Percentiles rank a stretch among this genome's conserved stretches.
These are phyloP conservation scores for Pichia thaimueangensis DNA, from an alignment of 805 yeast species.

Conservation along the genomic window DNA sequence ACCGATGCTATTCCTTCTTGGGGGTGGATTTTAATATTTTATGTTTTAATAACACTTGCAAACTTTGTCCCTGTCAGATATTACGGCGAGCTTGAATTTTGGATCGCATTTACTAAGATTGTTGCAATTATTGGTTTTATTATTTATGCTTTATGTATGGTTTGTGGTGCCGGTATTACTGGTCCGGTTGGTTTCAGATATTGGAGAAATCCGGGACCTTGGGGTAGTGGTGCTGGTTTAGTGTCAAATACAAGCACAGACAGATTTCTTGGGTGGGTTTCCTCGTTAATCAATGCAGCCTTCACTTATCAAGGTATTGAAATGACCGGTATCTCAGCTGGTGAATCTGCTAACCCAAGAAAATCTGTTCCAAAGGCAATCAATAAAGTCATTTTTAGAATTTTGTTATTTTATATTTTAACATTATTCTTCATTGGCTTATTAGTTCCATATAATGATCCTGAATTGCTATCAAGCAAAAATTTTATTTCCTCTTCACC, in stretches of 20 bases:
- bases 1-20: conserved; percentile 61
- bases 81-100: conserved; percentile 73
- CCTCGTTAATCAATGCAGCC: conserved; percentile 66
- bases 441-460: conserved; percentile 63
- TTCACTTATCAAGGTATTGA: conserved; percentile 80
- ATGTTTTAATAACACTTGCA: conserved; percentile 43
- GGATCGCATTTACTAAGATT: conserved; percentile 64
- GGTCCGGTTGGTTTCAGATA: conserved; percentile 76
- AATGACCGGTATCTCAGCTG: conserved; percentile 67
- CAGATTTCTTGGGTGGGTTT: conserved; percentile 62
- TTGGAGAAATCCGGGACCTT: conserved; percentile 75
- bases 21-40: conserved; percentile 67
- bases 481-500: conserved; percentile 56
- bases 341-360: conserved; percentile 66
- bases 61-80: conserved; percentile 63
- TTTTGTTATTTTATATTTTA: conserved; percentile 56
- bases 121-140: conserved; percentile 65
- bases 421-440: conserved; percentile 65
- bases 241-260: conserved; percentile 46
- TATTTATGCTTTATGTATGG: conserved; percentile 61
- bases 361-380: conserved; percentile 68
- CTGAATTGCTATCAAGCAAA: conserved; percentile 33
- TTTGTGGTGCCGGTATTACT: conserved; percentile 61
- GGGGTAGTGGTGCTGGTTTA: conserved; percentile 52
- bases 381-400: conserved; percentile 60